Evolutionary conservation across 1,284 basidiomycete genomes (phyloP).

Genomic region (Austroboletus niveus): DNA sequence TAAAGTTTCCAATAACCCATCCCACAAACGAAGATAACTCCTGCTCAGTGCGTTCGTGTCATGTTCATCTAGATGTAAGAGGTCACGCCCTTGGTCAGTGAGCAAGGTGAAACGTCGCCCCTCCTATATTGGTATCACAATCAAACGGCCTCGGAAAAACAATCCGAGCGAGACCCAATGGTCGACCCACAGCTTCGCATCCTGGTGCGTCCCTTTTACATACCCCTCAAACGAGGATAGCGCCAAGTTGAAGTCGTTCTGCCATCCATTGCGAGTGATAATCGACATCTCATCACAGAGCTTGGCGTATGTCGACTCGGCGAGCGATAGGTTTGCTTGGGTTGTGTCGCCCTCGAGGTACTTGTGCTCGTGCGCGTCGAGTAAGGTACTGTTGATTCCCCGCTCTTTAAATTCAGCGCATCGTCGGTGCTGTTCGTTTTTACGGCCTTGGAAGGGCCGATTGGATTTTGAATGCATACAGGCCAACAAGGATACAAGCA

Average conservation of each 20-base stretch:
- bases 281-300: constrained; percentile 23
- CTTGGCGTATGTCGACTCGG: constrained; percentile 18
- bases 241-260: constrained; percentile 37
- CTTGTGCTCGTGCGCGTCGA: constrained; percentile 22
- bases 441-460: constrained; percentile 16
- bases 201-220: constrained; percentile 8
- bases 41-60: too few relatives aligned
- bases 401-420: constrained; percentile 28
- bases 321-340: constrained; percentile 24
- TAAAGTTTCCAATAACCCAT: too few relatives aligned
- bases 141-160: background rate
- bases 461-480: constrained; percentile 33
- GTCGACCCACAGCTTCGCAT: background rate
- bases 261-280: constrained; percentile 35
- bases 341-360: constrained; percentile 30
- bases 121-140: too few relatives aligned
- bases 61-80: too few relatives aligned
- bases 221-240: constrained; percentile 36
- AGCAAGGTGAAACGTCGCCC: too few relatives aligned
- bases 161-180: background rate
- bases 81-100: too few relatives aligned
- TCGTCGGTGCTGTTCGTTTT: constrained; percentile 25
- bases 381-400: constrained; percentile 28
- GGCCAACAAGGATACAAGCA: constrained; percentile 25
- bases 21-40: too few relatives aligned